Evolutionary conservation across 23 red algal genomes (phyloP), one percentile per base, ranked within the genome.

Genomic region (Cyanidium caldarium): DNA sequence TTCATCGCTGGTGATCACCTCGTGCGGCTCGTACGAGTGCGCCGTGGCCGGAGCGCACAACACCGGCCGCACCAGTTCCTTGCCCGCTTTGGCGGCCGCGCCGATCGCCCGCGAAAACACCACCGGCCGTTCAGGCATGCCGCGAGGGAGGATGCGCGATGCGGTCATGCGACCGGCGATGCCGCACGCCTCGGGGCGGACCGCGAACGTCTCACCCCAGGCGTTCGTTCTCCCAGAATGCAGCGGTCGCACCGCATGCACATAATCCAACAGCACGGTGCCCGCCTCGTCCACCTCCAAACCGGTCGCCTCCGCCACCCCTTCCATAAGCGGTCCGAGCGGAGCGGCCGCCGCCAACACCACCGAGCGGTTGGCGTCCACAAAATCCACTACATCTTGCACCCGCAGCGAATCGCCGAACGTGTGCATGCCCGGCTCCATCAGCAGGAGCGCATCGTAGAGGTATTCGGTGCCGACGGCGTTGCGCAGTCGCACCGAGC

Each of bases 51-150:
- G 51, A 10, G 51, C 51, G 23, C 51, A 61, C 13, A 61, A 28
- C 21, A 61, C 51, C 10, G 51, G 51, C n/a, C 51, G 51, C 7
- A 61, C n/a, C 51, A 61, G 21, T 28, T 61, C 51, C 51, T 61
- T 16, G 7, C 31, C 31, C 7, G 51, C n/a, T 28, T 16, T 5
- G 51, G 31, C 23, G n/a, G 21, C 3, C 10, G 51, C 7, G n/a
- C 51, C 51, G 10, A 25, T 12, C 51, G 51, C 51, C 7, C 21
- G 7, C 3, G 51, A 16, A 28, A 61, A 61, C 13, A 61, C 10
- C 21, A 61, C n/a, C 51, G 51, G 51, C 5, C 23, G 51, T 28
- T 61, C 10, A 25, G 51, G 51, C 51, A 61, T 61, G 5, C 21
- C 13, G n/a, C 31, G 7, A 16, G 7, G n/a, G n/a, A 16, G 31